Percentiles rank a stretch among this genome's conserved stretches.
Evolutionary conservation across 768 basidiomycete genomes (phyloP).

Genomic region (Pisolithus marmoratus): DNA sequence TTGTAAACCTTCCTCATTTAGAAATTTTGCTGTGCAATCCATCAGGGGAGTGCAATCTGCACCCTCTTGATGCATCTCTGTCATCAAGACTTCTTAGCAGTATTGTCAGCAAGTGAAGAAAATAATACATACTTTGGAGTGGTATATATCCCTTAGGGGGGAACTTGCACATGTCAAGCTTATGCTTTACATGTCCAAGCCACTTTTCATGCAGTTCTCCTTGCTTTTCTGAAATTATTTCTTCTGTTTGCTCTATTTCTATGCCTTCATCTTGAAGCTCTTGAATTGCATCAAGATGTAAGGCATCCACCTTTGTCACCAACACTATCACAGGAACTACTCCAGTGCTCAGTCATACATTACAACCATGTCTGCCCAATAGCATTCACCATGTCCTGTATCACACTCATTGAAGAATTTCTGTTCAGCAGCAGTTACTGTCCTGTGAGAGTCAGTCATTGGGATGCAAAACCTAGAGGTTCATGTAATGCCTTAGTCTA

Average conservation of each 20-base stretch:
- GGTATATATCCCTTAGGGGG: background rate
- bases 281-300: too few relatives aligned
- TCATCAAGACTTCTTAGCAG: background rate
- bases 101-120: background rate
- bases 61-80: background rate
- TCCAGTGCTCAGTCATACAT: too few relatives aligned
- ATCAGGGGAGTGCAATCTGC: background rate
- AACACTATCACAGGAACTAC: too few relatives aligned
- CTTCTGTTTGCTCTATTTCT: conserved; percentile 16
- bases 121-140: background rate
- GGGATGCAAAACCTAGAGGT: too few relatives aligned
- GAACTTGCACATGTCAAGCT: background rate
- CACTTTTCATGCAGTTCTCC: background rate
- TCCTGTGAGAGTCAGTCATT: too few relatives aligned
- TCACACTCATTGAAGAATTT: too few relatives aligned
- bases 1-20: background rate
- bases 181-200: background rate
- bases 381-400: too few relatives aligned
- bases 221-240: conserved; percentile 10
- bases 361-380: too few relatives aligned
- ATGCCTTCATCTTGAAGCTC: too few relatives aligned
- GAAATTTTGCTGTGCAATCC: background rate
- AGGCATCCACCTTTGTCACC: too few relatives aligned
- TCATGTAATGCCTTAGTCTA: too few relatives aligned
- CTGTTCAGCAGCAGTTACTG: too few relatives aligned